These are phyloP conservation scores for Lactarius indigo DNA, from an alignment of 768 basidiomycete species.

Conservation along the genomic window DNA sequence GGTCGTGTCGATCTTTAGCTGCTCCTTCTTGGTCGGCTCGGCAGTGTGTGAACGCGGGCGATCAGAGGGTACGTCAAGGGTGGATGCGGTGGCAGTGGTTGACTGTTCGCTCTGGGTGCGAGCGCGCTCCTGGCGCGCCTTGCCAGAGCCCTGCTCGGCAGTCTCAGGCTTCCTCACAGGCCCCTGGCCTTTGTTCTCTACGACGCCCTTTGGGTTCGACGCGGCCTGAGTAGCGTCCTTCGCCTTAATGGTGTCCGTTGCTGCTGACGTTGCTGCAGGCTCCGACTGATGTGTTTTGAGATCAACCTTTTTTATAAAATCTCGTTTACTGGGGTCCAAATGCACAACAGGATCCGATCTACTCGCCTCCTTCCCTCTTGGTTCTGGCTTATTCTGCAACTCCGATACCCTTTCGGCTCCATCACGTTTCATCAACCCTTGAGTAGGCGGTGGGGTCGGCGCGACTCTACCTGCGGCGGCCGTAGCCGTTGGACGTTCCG, in stretches of 20 bases:
- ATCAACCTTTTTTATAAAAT: conserved; percentile 24
- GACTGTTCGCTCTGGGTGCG: conserved; percentile 15
- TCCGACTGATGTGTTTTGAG: conserved; percentile 8
- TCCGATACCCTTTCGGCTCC: neutral
- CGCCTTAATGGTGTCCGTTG: neutral
- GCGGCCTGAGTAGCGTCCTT: conserved; percentile 2
- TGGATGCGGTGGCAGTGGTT: neutral
- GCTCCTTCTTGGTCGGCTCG: conserved; percentile 23
- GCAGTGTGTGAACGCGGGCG: conserved; percentile 18
- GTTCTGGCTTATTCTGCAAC: neutral
- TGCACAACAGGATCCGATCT: conserved; percentile 23
- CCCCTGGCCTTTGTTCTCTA: conserved; percentile 14
- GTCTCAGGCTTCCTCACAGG: conserved; percentile 12
- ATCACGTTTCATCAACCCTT: conserved; percentile 6
- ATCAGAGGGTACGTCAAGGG: neutral
- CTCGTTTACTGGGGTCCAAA: conserved; percentile 21
- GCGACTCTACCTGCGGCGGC: conserved; percentile 15
- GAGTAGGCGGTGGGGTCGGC: conserved; percentile 1
- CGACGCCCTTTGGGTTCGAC: conserved; percentile 3
- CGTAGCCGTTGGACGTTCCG: conserved; percentile 4
- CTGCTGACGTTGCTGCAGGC: conserved; percentile 5
- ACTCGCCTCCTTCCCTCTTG: conserved; percentile 23
- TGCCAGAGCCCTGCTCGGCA: conserved; percentile 10
- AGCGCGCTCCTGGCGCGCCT: conserved; percentile 13
- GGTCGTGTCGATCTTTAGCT: conserved; percentile 13